These are phyloP conservation scores for Backusella parvicylindrica DNA, from an alignment of 192 early-diverging fungal species.

Conservation along the genomic window DNA sequence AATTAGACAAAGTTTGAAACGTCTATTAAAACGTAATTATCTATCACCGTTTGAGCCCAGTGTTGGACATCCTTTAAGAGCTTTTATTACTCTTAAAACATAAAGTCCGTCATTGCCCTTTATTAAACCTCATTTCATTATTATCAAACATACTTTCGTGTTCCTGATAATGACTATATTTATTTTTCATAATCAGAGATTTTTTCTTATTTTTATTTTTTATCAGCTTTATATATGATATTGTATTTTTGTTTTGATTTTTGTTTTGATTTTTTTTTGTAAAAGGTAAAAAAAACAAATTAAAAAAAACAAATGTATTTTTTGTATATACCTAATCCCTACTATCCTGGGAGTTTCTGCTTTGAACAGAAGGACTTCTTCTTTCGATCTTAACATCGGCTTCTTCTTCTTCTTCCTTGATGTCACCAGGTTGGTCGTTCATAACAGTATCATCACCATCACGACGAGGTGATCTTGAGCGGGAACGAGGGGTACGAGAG, in stretches of 20 bases:
- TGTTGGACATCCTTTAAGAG: too few relatives aligned
- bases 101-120: too few relatives aligned
- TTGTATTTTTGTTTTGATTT: background rate
- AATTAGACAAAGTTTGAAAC: too few relatives aligned
- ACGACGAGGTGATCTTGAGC: slow-evolving; percentile 35
- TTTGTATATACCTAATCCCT: background rate
- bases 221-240: background rate
- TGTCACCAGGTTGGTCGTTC: background rate
- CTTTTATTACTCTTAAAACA: too few relatives aligned
- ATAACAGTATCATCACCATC: background rate
- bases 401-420: slow-evolving; percentile 1
- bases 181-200: background rate
- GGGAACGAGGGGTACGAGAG: slow-evolving; percentile 47
- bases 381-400: background rate
- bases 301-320: background rate
- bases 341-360: background rate
- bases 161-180: background rate
- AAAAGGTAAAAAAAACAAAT: background rate
- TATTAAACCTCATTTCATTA: background rate
- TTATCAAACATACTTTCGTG: background rate
- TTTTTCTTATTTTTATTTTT: background rate
- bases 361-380: background rate
- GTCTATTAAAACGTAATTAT: too few relatives aligned
- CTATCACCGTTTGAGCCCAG: too few relatives aligned
- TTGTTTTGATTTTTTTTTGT: background rate